Evolutionary conservation across 2,329 filamentous ascomycete genomes (phyloP).

Genomic region (Mollisia scopiformis): DNA sequence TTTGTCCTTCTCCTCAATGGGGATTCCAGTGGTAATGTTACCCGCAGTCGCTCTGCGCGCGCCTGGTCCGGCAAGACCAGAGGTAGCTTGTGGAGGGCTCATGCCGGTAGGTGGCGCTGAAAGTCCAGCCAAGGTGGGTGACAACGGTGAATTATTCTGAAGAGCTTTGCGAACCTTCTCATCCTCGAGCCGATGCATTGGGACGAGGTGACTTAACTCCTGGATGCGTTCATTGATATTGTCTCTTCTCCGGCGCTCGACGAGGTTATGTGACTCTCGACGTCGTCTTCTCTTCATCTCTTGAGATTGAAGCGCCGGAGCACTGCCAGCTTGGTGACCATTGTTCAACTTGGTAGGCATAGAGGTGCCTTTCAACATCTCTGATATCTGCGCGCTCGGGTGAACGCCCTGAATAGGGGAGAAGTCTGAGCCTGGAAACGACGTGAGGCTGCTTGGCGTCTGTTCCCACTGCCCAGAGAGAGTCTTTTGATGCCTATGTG

Average conservation of each 20-base stretch:
- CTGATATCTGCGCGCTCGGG: slow-evolving; percentile 75
- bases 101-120: slow-evolving; percentile 51
- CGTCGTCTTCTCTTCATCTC: slow-evolving; percentile 92
- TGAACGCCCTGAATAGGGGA: slow-evolving; percentile 74
- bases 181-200: slow-evolving; percentile 89
- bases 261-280: slow-evolving; percentile 93
- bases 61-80: slow-evolving; percentile 81
- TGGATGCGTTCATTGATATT: slow-evolving; percentile 99
- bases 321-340: slow-evolving; percentile 27
- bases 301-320: slow-evolving; percentile 67
- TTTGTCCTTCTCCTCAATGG: slow-evolving; percentile 96
- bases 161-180: slow-evolving; percentile 97
- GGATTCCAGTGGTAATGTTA: slow-evolving; percentile 90
- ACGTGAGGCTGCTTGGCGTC: slow-evolving; percentile 80
- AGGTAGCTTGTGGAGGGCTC: slow-evolving; percentile 78
- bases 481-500: slow-evolving; percentile 74
- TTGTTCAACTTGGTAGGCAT: slow-evolving; percentile 82
- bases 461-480: slow-evolving; percentile 90
- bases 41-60: slow-evolving; percentile 77
- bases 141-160: slow-evolving; percentile 87
- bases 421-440: slow-evolving; percentile 87
- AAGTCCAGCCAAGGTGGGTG: slow-evolving; percentile 77
- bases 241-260: slow-evolving; percentile 91
- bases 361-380: slow-evolving; percentile 87
- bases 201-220: slow-evolving; percentile 91